Conservation (phyloP, 23 red algal genomes). For the Cyanidiococcus yangmingshanensis region DNA sequence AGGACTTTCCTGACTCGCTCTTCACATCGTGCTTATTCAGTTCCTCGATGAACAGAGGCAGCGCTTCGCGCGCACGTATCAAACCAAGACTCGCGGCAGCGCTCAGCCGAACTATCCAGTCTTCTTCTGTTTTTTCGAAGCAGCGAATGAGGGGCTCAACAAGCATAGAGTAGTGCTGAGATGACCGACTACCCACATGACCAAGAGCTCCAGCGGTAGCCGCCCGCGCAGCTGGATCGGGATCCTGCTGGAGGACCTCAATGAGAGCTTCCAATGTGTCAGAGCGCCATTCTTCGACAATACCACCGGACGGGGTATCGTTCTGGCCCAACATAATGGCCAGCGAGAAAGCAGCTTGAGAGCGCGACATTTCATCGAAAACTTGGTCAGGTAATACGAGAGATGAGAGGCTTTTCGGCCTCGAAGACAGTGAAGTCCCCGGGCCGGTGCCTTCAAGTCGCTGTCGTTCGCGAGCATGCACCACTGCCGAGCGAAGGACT, state of each 20-base stretch:
- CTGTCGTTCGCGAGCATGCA: not conserved
- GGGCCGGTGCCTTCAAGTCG: not conserved
- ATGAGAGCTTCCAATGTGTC: not conserved
- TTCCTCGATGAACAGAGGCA: slow-evolving; percentile 5
- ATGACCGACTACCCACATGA: not conserved
- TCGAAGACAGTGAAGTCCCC: not conserved
- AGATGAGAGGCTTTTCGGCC: not conserved
- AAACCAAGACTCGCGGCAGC: slow-evolving; percentile 4
- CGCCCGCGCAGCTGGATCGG: slow-evolving; percentile 24
- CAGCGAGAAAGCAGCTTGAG: slow-evolving; percentile 8
- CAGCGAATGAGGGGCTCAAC: not conserved
- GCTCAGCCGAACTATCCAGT: slow-evolving; percentile 16
- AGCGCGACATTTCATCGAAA: slow-evolving; percentile 14
- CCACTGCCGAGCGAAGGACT: not conserved
- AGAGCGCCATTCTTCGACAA: not conserved
- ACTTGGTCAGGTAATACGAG: not conserved
- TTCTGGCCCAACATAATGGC: not conserved
- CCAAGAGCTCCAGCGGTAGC: slow-evolving; percentile 10
- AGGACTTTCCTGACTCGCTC: not conserved
- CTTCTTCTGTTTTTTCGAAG: not conserved
- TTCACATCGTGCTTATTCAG: not conserved
- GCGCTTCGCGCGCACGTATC: not conserved
- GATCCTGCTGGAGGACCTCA: not conserved
- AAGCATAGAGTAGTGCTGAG: too few relatives aligned
- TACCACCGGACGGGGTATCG: not conserved